Evolutionary conservation across 106 monocot species (phyloP).

Genomic region (Apostasia shenzhenica): DNA sequence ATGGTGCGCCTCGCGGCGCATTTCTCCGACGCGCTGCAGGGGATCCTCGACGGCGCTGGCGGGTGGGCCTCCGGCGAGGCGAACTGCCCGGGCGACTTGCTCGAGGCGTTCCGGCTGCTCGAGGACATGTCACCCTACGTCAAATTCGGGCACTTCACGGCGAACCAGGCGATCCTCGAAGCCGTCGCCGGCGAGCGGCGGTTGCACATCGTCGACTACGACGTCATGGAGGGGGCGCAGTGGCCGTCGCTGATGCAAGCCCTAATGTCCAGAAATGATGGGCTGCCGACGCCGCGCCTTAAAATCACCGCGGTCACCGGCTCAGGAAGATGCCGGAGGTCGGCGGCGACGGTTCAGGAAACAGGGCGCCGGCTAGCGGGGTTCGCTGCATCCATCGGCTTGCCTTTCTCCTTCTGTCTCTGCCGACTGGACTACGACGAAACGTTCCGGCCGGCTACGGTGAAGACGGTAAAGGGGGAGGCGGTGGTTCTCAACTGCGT

Average conservation of each 20-base stretch:
- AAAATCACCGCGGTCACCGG: slow-evolving; percentile 36
- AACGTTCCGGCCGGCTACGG: slow-evolving; percentile 23
- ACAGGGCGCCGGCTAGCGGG: slow-evolving; percentile 35
- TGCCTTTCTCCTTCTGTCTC: slow-evolving; percentile 48
- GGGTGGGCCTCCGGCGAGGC: background rate
- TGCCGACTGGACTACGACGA: slow-evolving; percentile 51
- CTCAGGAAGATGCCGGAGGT: background rate
- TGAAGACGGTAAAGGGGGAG: slow-evolving; percentile 45
- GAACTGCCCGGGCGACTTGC: slow-evolving; percentile 9
- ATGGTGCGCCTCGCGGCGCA: slow-evolving; percentile 48
- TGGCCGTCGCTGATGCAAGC: slow-evolving; percentile 54
- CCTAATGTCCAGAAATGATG: slow-evolving; percentile 13
- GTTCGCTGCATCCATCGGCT: slow-evolving; percentile 48
- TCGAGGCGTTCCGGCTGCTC: slow-evolving; percentile 41
- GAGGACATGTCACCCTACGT: slow-evolving; percentile 54
- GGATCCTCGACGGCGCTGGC: slow-evolving; percentile 19
- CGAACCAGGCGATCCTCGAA: slow-evolving; percentile 52
- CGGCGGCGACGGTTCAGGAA: slow-evolving; percentile 18
- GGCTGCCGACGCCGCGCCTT: slow-evolving; percentile 23
- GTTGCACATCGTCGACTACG: slow-evolving; percentile 43
- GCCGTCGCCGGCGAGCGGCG: slow-evolving; percentile 21
- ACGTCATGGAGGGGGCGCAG: slow-evolving; percentile 41
- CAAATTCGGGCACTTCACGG: slow-evolving; percentile 53
- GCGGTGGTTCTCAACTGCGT: slow-evolving; percentile 37
- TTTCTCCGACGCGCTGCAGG: slow-evolving; percentile 52